These are phyloP conservation scores for Hericium alpestre DNA, from an alignment of 768 basidiomycete genomes.

Conservation along the genomic window DNA sequence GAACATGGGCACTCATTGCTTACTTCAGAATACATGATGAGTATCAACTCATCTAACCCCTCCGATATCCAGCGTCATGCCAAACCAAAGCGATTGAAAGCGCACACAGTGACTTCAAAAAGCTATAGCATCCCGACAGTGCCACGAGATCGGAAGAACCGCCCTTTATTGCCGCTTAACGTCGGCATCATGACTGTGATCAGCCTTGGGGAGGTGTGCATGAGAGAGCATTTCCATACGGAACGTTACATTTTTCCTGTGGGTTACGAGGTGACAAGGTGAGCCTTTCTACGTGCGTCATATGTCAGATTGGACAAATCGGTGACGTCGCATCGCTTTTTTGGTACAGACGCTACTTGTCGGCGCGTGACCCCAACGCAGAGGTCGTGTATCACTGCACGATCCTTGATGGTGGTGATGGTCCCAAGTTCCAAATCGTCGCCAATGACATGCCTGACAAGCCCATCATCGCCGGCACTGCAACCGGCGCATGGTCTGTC, in stretches of 20 bases:
- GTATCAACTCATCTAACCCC: slow-evolving; percentile 20
- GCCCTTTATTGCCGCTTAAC: slow-evolving; percentile 66
- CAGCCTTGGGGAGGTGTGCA: slow-evolving; percentile 63
- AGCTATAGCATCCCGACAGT: slow-evolving; percentile 71
- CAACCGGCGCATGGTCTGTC: slow-evolving; percentile 78
- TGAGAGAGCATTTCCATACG: slow-evolving; percentile 79
- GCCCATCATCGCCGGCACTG: slow-evolving; percentile 74
- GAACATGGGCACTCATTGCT: not conserved
- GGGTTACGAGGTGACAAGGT: slow-evolving; percentile 77
- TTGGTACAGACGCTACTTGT: slow-evolving; percentile 56
- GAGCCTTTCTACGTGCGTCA: not conserved
- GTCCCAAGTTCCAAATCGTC: slow-evolving; percentile 77
- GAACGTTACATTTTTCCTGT: slow-evolving; percentile 86
- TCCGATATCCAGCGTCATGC: slow-evolving; percentile 34
- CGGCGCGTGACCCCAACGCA: slow-evolving; percentile 52
- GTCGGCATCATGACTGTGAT: slow-evolving; percentile 84
- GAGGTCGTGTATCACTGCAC: slow-evolving; percentile 76
- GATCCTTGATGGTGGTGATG: slow-evolving; percentile 77
- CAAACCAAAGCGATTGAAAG: slow-evolving; percentile 71
- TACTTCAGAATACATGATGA: not conserved
- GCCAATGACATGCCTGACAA: slow-evolving; percentile 61
- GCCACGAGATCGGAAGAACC: slow-evolving; percentile 59
- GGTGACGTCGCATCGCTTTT: slow-evolving; percentile 3
- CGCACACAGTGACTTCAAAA: slow-evolving; percentile 71
- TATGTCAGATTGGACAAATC: not conserved